Base-by-base conservation (phyloP, 495 filamentous ascomycete genomes). In the Aspergillus mulundensis region DNA sequence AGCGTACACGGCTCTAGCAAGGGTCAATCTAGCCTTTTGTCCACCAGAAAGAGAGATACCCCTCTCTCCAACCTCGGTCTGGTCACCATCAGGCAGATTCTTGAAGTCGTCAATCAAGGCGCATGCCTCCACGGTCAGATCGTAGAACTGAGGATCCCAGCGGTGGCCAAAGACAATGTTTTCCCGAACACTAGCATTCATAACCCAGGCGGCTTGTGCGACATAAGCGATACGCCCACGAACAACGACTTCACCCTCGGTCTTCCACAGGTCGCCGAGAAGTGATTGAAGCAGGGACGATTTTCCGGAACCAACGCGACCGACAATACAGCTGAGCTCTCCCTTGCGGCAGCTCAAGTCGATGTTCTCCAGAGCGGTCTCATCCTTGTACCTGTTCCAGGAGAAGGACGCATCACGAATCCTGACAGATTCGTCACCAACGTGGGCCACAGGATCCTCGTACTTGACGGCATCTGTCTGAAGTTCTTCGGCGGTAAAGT, bases 141-240 rank as follows among this genome's bases (percentile, higher is more conserved):
- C 90, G 69, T 99, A 99, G 74, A 99, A 99, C 45, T 82, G 75
- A 3, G 94, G 89, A 73, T 99, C 93, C 79, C 88, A 97, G 39
- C 90, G 85, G 73, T 97, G 90, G 5, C 95, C 95, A 65, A 99
- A 99, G 7, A 97, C 79, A 64, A 99, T 96, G 63, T 99, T 99
- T 61, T 99, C 95, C 51, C 87, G 86, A 24, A 97, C 91, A 44
- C 87, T 94, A 7, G 95, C 93, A 64, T 97, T 99, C 92, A 96
- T 97, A 36, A 99, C 86, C 93, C 95, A 99, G 21, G 91, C 70
- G 61, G 87, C 82, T 69, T 99, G 95, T 19, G 90, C 87, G 59
- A 95, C 95, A 66, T 96, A 99, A 6, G 95, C 95, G 19, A 87
- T 81, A 14, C 77, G 80, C 16, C 95, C 95, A 58, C 88, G 86